Evolutionary conservation across 2,329 filamentous ascomycete genomes (phyloP), one percentile per base, ranked within the genome.

Genomic region (Phialemonium atrogriseum): DNA sequence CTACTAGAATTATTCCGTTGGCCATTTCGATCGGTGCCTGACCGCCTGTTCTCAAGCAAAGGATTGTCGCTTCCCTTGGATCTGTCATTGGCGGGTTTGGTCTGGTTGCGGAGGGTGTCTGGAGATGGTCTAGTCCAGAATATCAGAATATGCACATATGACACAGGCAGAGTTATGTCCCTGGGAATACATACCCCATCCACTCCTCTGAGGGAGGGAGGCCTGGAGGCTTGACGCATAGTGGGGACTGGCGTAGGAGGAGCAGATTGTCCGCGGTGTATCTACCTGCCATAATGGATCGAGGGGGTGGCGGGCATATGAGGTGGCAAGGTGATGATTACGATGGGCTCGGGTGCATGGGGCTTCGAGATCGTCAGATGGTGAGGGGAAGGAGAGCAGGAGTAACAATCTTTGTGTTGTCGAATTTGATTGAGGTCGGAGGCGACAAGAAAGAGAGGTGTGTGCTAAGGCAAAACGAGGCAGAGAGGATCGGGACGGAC

Each of bases 141-240:
- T 30, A 35, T 27, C n/a, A n/a, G n/a, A n/a, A n/a, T n/a, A n/a
- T n/a, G n/a, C n/a, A n/a, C n/a, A n/a, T n/a, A n/a, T n/a, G n/a
- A n/a, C n/a, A n/a, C n/a, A n/a, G n/a, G 19, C 29, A 18, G 22
- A 34, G 30, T 35, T 18, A 40, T 29, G 36, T 30, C 35, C 20
- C 16, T 27, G 26, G 32, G 34, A 33, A 6, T 29, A 59, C 74
- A 53, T 68, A 94, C 83, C 89, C 87, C 86, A 95, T 94, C 88
- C 88, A 96, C 66, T 94, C 85, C 62, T 94, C 86, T 41, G 81
- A 73, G 16, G 86, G 82, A 43, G 87, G 88, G 27, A 95, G 70
- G 42, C 70, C 73, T 41, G 80, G 66, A 27, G 89, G 89, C 59
- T 84, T 93, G 47, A 72, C 65, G 51, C 87, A 87, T 56, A 94